These are phyloP conservation scores for Pyricularia pennisetigena DNA, from an alignment of 2,329 filamentous ascomycete genomes.

Conservation along the genomic window DNA sequence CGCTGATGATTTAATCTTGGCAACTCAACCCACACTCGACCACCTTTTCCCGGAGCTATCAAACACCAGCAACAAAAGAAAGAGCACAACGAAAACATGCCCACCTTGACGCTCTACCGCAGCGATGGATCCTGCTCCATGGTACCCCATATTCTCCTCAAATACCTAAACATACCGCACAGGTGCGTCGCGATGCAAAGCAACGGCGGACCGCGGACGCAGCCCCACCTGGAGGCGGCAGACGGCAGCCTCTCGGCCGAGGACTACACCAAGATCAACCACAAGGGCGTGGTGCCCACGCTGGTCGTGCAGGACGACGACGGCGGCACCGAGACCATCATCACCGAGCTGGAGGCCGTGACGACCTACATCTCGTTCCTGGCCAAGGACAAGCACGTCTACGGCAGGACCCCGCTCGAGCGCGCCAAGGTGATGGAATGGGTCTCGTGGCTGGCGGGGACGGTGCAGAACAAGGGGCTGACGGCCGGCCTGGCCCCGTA, in stretches of 20 bases:
- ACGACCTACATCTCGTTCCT: constrained; percentile 20
- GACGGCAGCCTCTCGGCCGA: constrained; percentile 21
- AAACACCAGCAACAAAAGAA: background rate
- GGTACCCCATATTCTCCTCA: background rate
- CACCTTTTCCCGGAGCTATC: background rate
- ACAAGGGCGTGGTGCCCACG: constrained; percentile 19
- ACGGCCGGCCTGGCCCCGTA: constrained; percentile 15
- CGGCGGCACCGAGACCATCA: constrained; percentile 5
- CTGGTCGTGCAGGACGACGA: constrained; percentile 16
- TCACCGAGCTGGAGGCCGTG: constrained; percentile 23
- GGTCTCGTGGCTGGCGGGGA: constrained; percentile 21
- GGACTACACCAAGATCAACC: constrained; percentile 20
- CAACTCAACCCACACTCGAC: too few species aligned
- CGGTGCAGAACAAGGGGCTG: constrained; percentile 19
- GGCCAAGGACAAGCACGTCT: constrained; percentile 9
- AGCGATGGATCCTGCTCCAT: background rate
- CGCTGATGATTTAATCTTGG: too few species aligned
- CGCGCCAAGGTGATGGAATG: constrained; percentile 20
- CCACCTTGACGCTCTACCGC: background rate
- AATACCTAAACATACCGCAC: background rate
- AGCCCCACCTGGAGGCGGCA: constrained; percentile 10
- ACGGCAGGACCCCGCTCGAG: constrained; percentile 12
- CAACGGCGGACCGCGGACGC: background rate
- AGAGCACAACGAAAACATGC: background rate
- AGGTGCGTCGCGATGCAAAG: background rate